phyloP scores from a whole-genome alignment of 495 filamentous ascomycete genomes.

The Annulohypoxylon bovei region DNA sequence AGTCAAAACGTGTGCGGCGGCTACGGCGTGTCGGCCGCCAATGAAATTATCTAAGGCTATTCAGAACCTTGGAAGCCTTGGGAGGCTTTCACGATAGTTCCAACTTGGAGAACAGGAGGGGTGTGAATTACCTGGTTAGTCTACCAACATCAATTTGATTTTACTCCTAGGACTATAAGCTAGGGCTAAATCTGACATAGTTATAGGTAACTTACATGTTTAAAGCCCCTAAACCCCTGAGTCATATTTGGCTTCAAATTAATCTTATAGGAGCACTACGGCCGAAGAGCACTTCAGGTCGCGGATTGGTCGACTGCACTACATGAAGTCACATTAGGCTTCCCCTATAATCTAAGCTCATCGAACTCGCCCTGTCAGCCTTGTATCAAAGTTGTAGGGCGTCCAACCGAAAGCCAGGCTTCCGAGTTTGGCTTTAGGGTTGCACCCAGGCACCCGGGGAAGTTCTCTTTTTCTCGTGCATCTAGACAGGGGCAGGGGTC shows the following conservation, averaged over 20 bases:
- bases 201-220: conserved; percentile 6
- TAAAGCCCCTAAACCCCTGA: conserved; percentile 5
- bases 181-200: conserved; percentile 19
- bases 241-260: conserved; percentile 14
- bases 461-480: conserved; percentile 23
- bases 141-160: conserved; percentile 13
- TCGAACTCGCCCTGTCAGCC: conserved; percentile 23
- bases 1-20: conserved; percentile 24
- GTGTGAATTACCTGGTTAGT: conserved; percentile 6
- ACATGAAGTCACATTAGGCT: conserved; percentile 37
- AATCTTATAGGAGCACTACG: conserved; percentile 2
- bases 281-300: neutral
- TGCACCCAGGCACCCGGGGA: conserved; percentile 12
- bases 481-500: conserved; percentile 3
- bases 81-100: conserved; percentile 22
- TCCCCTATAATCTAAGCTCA: conserved; percentile 23
- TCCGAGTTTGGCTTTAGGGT: neutral
- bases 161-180: neutral
- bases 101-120: conserved; percentile 18
- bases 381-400: conserved; percentile 24
- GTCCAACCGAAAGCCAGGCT: conserved; percentile 20
- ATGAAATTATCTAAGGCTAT: conserved; percentile 17
- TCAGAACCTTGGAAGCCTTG: neutral
- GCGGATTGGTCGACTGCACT: conserved; percentile 20
- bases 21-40: conserved; percentile 30